Evolutionary conservation across 768 basidiomycete genomes (phyloP), one percentile per base, ranked within the genome.

Genomic region (Flagelloscypha sp.): DNA sequence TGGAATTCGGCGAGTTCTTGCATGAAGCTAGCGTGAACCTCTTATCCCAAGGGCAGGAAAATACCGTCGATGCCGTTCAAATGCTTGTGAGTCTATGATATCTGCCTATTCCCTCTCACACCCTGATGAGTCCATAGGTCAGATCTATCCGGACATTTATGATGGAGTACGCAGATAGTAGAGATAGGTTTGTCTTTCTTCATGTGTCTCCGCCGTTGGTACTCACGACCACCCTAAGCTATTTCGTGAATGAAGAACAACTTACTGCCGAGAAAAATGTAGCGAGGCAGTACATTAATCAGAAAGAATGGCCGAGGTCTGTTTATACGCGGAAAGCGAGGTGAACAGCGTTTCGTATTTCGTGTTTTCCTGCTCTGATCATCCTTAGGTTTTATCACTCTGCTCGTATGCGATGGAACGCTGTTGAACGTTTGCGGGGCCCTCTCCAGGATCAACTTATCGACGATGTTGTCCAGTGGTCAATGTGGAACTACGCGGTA

Each of bases 21-120:
- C 83, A 86, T 45, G 55, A 64, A 17, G 84, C 85, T 1, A 86
- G 87, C 0, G 61, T 65, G 5, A 71, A 74, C 12, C 55, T 88
- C 44, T 70, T 70, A 23, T 68, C 74, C 41, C 84, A 85, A 54
- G 84, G 84, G 5, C 79, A 83, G 48, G 80, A 84, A 55, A 84
- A 81, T 44, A 81, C 79, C 2, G 75, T 92, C 6, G 88, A 92
- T 55, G 78, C 81, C 5, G 81, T 88, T 12, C 72, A 81, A 44
- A 72, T 76, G 52, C 61, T 86, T 38, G 84, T 83, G 45, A 37
- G 73, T 58, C 11, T 13, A 17, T 27, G 21, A 4, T 18, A 8
- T 21, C 10, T 31, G 15, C 7, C 7, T 6, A 41, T 35, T 8
- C 13, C 21, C 8, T 13, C 21, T 25, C 17, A 38, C 20, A 17